Evolutionary conservation across 108 stramenopile species (phyloP), one percentile per base, ranked within the genome.

Genomic region (Parmales sp.): DNA sequence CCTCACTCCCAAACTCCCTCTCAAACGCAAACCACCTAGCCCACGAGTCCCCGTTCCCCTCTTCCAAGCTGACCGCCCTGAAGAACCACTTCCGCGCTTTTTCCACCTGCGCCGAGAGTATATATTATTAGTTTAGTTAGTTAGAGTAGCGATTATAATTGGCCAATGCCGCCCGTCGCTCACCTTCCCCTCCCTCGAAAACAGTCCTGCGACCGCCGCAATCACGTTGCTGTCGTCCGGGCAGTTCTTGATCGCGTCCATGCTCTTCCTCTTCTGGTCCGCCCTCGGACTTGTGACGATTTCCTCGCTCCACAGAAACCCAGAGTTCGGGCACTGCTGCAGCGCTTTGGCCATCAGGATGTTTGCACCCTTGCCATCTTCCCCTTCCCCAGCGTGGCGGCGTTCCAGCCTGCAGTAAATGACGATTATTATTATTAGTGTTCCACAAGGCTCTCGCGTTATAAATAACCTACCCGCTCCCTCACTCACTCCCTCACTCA

Each of bases 31-130:
- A 95, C 69, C 82, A 93, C 25, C 81, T 82, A 2, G 87, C 94
- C 95, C 94, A 98, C 1, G 90, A 82, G 74, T 98, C 98, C 16
- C 98, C 98, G 6, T 82, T 64, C 60, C 90, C 89, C 18, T 92
- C 82, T 68, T 95, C 82, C 38, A 98, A 70, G 2, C 88, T 68
- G 2, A 89, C 83, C 0, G 95, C 94, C n/a, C 95, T 82, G 36
- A 91, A 83, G 69, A 94, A 93, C 95, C 95, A 98, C 71, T 94
- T 97, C 19, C 93, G 80, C 23, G 94, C 95, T 85, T 98, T 98
- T 50, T 85, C 87, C 43, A 76, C 68, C 69, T 93, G n/a, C n/a
- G n/a, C n/a, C n/a, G n/a, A n/a, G n/a, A n/a, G n/a, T n/a, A n/a
- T n/a, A n/a, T n/a, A n/a, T n/a, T n/a, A n/a, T n/a, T n/a, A n/a